These are phyloP conservation scores for Orobanche coerulescens DNA, from an alignment of 257 asterid genomes.

Conservation along the genomic window DNA sequence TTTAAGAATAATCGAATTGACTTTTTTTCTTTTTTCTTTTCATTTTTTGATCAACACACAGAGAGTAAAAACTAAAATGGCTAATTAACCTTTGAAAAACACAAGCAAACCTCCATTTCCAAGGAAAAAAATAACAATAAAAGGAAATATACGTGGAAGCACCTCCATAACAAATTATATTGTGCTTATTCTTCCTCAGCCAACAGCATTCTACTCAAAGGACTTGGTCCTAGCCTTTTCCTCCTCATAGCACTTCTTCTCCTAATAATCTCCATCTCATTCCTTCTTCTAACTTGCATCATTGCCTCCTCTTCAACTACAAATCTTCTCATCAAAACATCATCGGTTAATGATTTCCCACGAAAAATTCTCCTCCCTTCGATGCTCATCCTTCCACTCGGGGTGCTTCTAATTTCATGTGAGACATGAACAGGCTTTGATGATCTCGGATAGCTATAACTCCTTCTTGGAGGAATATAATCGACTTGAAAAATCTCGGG, in stretches of 20 bases:
- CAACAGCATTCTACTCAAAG: constrained; percentile 67
- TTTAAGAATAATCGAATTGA: no score
- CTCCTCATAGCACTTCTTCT: constrained; percentile 56
- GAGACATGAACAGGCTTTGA: constrained; percentile 28
- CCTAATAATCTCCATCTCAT: constrained; percentile 72
- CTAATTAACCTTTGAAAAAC: no score
- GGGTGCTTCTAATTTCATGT: constrained; percentile 37
- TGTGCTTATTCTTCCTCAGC: constrained; percentile 45
- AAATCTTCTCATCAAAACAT: constrained; percentile 76
- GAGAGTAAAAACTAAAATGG: no score
- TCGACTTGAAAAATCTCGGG: constrained; percentile 61
- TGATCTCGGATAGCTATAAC: constrained; percentile 62
- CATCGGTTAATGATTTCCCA: constrained; percentile 75
- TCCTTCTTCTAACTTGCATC: constrained; percentile 68
- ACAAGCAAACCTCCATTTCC: no score
- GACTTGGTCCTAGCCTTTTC: constrained; percentile 73
- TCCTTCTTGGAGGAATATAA: constrained; percentile 51
- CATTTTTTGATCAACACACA: no score
- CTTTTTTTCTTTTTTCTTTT: no score
- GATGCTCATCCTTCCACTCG: constrained; percentile 57
- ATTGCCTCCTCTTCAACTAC: constrained; percentile 79
- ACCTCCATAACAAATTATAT: no score
- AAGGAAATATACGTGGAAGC: no score
- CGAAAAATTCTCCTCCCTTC: constrained; percentile 68
- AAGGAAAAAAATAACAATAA: no score